phyloP scores from a whole-genome alignment of 805 yeast genomes.

The Candida caryicola region DNA sequence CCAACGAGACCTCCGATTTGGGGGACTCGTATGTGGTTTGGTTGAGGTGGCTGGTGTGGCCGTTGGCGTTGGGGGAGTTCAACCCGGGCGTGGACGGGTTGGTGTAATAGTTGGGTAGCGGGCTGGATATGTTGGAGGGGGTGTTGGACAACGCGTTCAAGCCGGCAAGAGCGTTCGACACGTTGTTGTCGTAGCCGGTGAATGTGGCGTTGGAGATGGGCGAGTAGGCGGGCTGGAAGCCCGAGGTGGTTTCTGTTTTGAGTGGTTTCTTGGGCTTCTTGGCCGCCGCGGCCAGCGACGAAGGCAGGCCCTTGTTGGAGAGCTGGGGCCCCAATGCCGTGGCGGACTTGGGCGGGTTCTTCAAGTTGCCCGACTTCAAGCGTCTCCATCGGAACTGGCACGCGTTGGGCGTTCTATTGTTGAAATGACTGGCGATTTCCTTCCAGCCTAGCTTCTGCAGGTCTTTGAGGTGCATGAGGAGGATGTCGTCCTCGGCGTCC shows the following conservation, averaged over 20 bases:
- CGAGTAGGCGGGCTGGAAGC: conserved; percentile 31
- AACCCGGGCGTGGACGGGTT: conserved; percentile 21
- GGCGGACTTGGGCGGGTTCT: conserved; percentile 43
- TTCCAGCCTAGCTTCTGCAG: conserved; percentile 48
- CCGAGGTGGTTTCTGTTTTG: conserved; percentile 11
- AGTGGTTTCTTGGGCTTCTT: conserved; percentile 12
- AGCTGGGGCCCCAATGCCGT: conserved; percentile 17
- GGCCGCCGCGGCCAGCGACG: not conserved
- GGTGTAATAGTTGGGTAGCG: conserved; percentile 20
- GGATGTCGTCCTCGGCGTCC: conserved; percentile 47
- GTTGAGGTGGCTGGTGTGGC: conserved; percentile 9
- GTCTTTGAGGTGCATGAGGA: conserved; percentile 46
- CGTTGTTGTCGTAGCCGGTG: conserved; percentile 40
- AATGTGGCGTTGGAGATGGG: conserved; percentile 36
- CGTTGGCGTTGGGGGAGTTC: conserved; percentile 19
- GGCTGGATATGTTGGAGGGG: conserved; percentile 28
- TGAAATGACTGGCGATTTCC: conserved; percentile 43
- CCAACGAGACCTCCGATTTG: conserved; percentile 26
- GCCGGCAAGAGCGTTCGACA: conserved; percentile 43
- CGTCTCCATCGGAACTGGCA: conserved; percentile 40
- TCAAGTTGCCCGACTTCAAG: conserved; percentile 42
- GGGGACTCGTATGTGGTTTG: conserved; percentile 24
- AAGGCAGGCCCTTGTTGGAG: conserved; percentile 3
- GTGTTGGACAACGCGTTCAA: conserved; percentile 40
- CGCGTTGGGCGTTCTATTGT: conserved; percentile 42